Percentiles rank a stretch among this genome's conserved stretches.
Evolutionary conservation across 768 basidiomycete genomes (phyloP).

Genomic region (Cyathus striatus): DNA sequence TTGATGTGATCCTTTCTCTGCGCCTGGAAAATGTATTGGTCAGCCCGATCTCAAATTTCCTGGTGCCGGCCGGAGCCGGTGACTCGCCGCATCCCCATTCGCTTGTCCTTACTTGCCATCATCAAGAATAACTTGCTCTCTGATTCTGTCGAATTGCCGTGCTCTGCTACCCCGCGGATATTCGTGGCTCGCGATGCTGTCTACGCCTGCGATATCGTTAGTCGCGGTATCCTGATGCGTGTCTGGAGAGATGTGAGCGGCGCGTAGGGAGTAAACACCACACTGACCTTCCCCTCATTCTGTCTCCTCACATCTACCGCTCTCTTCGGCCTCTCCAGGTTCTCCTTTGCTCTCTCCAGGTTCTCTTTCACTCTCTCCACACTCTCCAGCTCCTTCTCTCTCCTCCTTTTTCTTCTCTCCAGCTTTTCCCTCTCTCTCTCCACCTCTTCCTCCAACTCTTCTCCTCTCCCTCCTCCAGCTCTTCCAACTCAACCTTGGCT

Average conservation of each 20-base stretch:
- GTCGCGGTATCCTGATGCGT: too few relatives aligned
- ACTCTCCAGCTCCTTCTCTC: background rate
- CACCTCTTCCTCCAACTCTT: constrained; percentile 4
- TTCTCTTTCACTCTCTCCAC: background rate
- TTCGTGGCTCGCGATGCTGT: too few relatives aligned
- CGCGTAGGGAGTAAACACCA: too few relatives aligned
- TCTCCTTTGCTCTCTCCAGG: background rate
- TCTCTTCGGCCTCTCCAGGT: background rate
- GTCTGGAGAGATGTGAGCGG: too few relatives aligned
- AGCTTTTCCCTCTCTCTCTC: background rate
- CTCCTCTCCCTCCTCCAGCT: constrained; percentile 9
- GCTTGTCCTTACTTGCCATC: too few relatives aligned
- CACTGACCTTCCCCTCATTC: too few relatives aligned
- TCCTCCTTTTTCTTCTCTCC: background rate
- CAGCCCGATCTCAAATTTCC: constrained; percentile 26
- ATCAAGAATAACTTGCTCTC: too few relatives aligned
- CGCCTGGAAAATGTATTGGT: constrained; percentile 32
- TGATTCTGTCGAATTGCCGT: too few relatives aligned
- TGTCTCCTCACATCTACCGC: background rate
- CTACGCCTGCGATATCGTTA: too few relatives aligned
- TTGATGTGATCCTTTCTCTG: too few relatives aligned
- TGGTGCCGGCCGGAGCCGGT: background rate
- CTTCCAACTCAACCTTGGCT: too few relatives aligned
- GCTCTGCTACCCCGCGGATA: too few relatives aligned
- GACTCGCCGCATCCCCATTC: background rate